phyloP scores from a whole-genome alignment of 2,329 filamentous ascomycete species.

The Penicillium glabrum region DNA sequence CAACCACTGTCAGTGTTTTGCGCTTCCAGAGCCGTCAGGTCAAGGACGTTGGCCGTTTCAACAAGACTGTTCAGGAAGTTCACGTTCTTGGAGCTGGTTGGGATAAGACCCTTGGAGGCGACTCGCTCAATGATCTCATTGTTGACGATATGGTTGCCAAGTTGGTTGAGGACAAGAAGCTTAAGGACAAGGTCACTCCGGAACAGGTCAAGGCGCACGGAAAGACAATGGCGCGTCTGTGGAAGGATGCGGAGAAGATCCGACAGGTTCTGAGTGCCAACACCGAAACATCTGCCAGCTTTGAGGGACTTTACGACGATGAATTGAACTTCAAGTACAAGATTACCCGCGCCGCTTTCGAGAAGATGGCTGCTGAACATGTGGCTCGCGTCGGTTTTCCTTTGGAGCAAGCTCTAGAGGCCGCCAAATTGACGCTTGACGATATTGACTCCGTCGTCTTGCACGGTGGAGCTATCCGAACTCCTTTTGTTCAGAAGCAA shows the following conservation, averaged over 20 bases:
- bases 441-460: slow-evolving; percentile 90
- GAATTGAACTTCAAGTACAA: slow-evolving; percentile 94
- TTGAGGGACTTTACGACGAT: slow-evolving; percentile 81
- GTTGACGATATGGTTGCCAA: slow-evolving; percentile 83
- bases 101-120: slow-evolving; percentile 87
- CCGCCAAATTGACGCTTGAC: slow-evolving; percentile 68
- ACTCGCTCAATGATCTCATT: slow-evolving; percentile 83
- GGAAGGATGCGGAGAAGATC: slow-evolving; percentile 84
- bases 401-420: slow-evolving; percentile 71
- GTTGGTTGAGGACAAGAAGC: slow-evolving; percentile 68
- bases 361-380: slow-evolving; percentile 70
- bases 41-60: slow-evolving; percentile 89
- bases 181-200: slow-evolving; percentile 39
- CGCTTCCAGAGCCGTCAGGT: slow-evolving; percentile 85
- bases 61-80: slow-evolving; percentile 97
- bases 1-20: slow-evolving; percentile 83
- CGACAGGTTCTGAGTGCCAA: slow-evolving; percentile 94
- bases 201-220: slow-evolving; percentile 66
- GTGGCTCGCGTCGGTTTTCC: slow-evolving; percentile 67
- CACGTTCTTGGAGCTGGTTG: slow-evolving; percentile 81
- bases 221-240: slow-evolving; percentile 82
- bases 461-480: slow-evolving; percentile 85
- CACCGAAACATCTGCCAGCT: slow-evolving; percentile 72
- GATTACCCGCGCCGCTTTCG: slow-evolving; percentile 75
- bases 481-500: slow-evolving; percentile 89